Base-by-base conservation (phyloP, 371 early-diverging fungal species). In the Catenaria anguillulae region DNA sequence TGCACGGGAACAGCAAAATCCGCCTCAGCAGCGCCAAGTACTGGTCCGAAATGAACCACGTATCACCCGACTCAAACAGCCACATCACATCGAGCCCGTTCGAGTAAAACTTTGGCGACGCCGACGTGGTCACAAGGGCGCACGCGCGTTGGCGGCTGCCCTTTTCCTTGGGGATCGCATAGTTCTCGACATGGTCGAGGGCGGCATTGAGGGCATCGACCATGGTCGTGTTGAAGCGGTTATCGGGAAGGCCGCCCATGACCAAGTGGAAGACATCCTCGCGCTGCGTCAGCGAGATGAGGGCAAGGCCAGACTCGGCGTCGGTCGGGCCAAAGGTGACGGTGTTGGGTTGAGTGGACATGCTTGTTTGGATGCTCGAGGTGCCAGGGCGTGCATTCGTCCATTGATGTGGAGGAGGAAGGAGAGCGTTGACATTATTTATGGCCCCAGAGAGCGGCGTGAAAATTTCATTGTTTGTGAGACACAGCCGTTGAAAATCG, bases 41-140 rank as follows among this genome's bases (percentile, higher is more conserved):
- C 34, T 60, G 63, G 60, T 68, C 64, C 55, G 23, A 26, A 21
- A 31, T 55, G 40, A 63, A 63, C 48, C 37, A 63, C 10, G 8
- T 29, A 24, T 61, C 55, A 4, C 26, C 60, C 17, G 5, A n/a
- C 33, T 62, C 15, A 33, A 58, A 58, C 17, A 48, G 43, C 37
- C 56, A 62, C 60, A 56, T 5, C n/a, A 54, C 43, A 45, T 62
- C 62, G 23, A 68, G 50, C 1, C 66, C 66, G 56, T 66, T 68
- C 15, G 48, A 46, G 35, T n/a, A 66, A 24, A 66, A 61, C 60
- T 67, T 62, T 6, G 26, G 62, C 37, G 15, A 19, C 36, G 12
- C 1, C 29, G 35, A 33, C 29, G 58, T 21, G 36, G 58, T 58
- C 26, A 58, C 23, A 6, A 58, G 58, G 24, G 58, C 58, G 26